Percentiles rank a stretch among this genome's conserved stretches.
Conservation (phyloP, 2,329 filamentous ascomycete species). For the Setomelanomma holmii region DNA sequence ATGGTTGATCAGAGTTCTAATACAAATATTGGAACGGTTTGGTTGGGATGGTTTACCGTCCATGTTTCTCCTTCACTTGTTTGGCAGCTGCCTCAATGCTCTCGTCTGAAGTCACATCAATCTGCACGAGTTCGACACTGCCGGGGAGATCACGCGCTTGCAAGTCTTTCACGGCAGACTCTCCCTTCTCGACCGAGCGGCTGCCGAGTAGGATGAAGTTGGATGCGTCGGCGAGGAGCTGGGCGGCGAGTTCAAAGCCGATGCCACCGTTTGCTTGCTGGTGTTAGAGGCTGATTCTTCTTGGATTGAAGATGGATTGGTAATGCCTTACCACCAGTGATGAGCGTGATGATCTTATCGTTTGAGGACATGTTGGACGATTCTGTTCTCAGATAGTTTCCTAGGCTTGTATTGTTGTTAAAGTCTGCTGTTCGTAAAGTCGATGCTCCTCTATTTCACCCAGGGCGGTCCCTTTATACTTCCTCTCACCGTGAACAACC, state of each 20-base stretch:
- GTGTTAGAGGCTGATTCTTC: not conserved
- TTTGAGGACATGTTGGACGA: constrained; percentile 3
- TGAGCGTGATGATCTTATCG: constrained; percentile 36
- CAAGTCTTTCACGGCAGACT: constrained; percentile 31
- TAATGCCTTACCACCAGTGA: constrained; percentile 44
- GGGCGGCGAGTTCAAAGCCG: constrained; percentile 53
- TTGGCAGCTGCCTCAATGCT: constrained; percentile 49
- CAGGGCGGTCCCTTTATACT: no score
- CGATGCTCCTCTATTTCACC: not conserved
- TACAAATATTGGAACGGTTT: not conserved
- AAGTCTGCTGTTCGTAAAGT: no score
- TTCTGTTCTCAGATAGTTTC: not conserved
- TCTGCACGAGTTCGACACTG: constrained; percentile 46
- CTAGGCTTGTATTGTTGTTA: not conserved
- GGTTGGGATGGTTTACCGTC: constrained; percentile 12
- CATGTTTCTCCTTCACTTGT: constrained; percentile 30
- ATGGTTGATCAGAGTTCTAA: not conserved
- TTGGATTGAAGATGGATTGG: not conserved
- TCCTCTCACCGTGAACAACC: no score
- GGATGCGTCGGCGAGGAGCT: constrained; percentile 43
- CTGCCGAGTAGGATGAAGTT: constrained; percentile 35
- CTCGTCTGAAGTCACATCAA: constrained; percentile 52
- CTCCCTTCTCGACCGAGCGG: constrained; percentile 25
- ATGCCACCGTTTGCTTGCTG: constrained; percentile 54
- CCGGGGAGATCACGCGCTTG: constrained; percentile 24